Conservation (phyloP, 495 filamentous ascomycete species). For the Penicillium fimorum region DNA sequence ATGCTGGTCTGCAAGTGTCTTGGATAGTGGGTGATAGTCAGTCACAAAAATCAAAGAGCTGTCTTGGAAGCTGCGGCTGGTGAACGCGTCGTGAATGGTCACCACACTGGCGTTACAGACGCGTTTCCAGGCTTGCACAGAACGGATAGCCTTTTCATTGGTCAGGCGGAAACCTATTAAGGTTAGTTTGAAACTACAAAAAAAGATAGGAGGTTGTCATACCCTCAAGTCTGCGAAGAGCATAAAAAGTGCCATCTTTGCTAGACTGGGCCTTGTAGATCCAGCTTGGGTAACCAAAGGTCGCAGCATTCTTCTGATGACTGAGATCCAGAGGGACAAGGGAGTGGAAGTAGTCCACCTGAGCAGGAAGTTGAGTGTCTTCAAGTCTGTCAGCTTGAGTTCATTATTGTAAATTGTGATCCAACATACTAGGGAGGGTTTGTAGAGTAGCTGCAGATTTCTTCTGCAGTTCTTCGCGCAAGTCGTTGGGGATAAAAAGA, state of each 20-base stretch:
- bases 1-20: slow-evolving; percentile 84
- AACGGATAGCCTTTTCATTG: slow-evolving; percentile 81
- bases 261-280: slow-evolving; percentile 92
- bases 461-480: slow-evolving; percentile 85
- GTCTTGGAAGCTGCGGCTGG: slow-evolving; percentile 87
- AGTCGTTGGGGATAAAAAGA: slow-evolving; percentile 80
- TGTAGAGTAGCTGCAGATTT: slow-evolving; percentile 84
- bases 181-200: slow-evolving; percentile 9
- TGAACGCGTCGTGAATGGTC: slow-evolving; percentile 87
- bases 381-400: slow-evolving; percentile 12
- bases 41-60: slow-evolving; percentile 93
- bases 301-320: slow-evolving; percentile 68
- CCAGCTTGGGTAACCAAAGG: slow-evolving; percentile 86
- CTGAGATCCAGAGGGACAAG: slow-evolving; percentile 86
- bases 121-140: slow-evolving; percentile 88
- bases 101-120: slow-evolving; percentile 81
- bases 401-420: background rate
- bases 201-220: slow-evolving; percentile 2
- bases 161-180: slow-evolving; percentile 69
- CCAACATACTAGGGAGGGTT: slow-evolving; percentile 70
- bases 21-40: slow-evolving; percentile 87
- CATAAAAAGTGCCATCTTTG: slow-evolving; percentile 82
- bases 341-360: slow-evolving; percentile 83
- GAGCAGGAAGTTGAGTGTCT: slow-evolving; percentile 68
- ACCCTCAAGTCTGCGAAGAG: slow-evolving; percentile 82